These are phyloP conservation scores for Hymenoscyphus albidus DNA, from an alignment of 2,329 filamentous ascomycete genomes.

Conservation along the genomic window DNA sequence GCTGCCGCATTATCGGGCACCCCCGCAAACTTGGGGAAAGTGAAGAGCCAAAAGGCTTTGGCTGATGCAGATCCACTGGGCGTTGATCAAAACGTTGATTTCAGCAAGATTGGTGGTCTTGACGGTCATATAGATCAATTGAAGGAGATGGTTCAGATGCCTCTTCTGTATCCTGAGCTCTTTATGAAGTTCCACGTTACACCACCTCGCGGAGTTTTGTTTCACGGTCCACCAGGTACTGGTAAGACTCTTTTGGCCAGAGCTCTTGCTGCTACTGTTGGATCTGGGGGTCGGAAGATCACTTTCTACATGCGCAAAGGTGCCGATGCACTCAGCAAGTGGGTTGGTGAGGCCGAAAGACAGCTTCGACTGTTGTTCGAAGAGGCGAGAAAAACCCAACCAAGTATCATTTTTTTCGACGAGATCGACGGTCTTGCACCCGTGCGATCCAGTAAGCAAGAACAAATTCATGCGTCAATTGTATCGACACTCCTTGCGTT, in stretches of 20 bases:
- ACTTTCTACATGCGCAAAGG: conserved; percentile 99
- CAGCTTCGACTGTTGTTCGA: conserved; percentile 92
- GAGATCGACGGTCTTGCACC: conserved; percentile 97
- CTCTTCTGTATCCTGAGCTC: conserved; percentile 89
- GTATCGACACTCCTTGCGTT: conserved; percentile 89
- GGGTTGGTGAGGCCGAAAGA: conserved; percentile 97
- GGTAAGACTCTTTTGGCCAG: conserved; percentile 93
- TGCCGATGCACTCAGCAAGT: conserved; percentile 95
- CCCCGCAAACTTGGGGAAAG: conserved; percentile 82
- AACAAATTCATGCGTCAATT: conserved; percentile 97
- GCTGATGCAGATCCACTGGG: conserved; percentile 93
- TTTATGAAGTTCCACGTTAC: conserved; percentile 90
- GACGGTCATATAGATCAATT: conserved; percentile 93
- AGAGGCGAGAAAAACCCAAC: conserved; percentile 90
- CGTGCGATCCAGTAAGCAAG: conserved; percentile 94
- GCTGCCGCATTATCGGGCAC: conserved; percentile 54
- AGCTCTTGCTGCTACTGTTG: conserved; percentile 86
- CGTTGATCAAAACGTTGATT: conserved; percentile 87
- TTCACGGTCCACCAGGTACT: conserved; percentile 94
- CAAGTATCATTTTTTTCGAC: conserved; percentile 99
- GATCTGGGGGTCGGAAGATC: conserved; percentile 85
- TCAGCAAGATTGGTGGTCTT: conserved; percentile 88
- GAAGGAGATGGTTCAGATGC: conserved; percentile 97
- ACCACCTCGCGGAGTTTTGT: conserved; percentile 88
- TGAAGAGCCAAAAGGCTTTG: conserved; percentile 87